Conservation (phyloP, 129 eudicot species). For the Lactuca saligna region DNA sequence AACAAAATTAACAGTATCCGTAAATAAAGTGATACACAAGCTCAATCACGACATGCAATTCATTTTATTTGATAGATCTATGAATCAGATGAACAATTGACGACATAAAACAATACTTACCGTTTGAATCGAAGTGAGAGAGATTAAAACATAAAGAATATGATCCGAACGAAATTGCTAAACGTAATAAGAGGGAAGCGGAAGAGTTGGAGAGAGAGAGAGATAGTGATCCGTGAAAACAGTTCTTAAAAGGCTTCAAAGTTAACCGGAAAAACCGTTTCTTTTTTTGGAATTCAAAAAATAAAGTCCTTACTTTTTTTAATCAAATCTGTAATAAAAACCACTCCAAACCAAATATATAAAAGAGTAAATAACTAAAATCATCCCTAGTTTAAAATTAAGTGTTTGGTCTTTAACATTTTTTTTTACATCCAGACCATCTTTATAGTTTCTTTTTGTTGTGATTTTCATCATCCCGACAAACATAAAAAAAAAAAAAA, state of each 20-base stretch:
- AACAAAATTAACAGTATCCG: neutral
- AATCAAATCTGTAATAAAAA: neutral
- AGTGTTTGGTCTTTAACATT: too few relatives aligned
- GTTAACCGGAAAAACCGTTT: constrained; percentile 20
- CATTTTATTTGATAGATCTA: neutral
- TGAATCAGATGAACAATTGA: neutral
- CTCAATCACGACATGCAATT: neutral
- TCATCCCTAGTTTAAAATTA: too few relatives aligned
- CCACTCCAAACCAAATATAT: too few relatives aligned
- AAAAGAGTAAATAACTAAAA: too few relatives aligned
- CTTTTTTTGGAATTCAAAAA: constrained; percentile 27
- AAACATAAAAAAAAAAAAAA: too few relatives aligned
- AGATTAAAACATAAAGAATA: constrained; percentile 17
- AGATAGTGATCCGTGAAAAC: constrained; percentile 35
- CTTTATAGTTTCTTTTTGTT: too few relatives aligned
- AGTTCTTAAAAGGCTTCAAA: constrained; percentile 26
- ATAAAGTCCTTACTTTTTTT: neutral
- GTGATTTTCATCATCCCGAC: too few relatives aligned
- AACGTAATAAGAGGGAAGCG: constrained; percentile 27
- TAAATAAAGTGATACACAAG: neutral
- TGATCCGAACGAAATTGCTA: constrained; percentile 18
- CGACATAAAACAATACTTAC: neutral
- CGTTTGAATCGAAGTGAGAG: neutral
- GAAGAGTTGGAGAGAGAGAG: neutral
- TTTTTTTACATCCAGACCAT: too few relatives aligned